Percentiles rank a stretch among this genome's conserved stretches.
phyloP scores from a whole-genome alignment of 2,329 filamentous ascomycete genomes.

The Zalaria obscura region DNA sequence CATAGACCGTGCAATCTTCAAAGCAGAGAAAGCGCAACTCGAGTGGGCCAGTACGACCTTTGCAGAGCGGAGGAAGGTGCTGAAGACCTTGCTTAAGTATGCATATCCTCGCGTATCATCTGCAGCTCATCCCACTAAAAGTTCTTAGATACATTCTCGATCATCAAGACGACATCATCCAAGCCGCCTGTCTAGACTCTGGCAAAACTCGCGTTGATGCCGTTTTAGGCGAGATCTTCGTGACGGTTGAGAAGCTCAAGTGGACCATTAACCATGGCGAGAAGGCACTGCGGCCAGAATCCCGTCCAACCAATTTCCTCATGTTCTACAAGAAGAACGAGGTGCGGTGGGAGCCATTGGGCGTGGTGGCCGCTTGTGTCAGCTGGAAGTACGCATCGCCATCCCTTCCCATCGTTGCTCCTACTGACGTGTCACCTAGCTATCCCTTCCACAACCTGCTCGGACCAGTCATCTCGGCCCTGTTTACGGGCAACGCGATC shows the following conservation, averaged over 20 bases:
- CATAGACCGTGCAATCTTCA: constrained; percentile 65
- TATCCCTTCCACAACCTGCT: constrained; percentile 76
- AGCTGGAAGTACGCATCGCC: constrained; percentile 70
- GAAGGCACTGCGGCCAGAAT: constrained; percentile 55
- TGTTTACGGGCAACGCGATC: constrained; percentile 85
- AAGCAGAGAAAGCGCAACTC: constrained; percentile 59
- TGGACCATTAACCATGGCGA: constrained; percentile 93
- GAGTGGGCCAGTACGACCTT: constrained; percentile 71
- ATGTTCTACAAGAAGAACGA: constrained; percentile 94
- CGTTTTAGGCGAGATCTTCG: constrained; percentile 82
- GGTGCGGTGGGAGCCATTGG: constrained; percentile 81
- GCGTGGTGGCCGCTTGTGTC: constrained; percentile 82
- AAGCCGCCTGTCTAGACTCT: constrained; percentile 76
- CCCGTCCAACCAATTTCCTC: constrained; percentile 73
- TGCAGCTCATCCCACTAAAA: not conserved
- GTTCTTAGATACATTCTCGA: constrained; percentile 55
- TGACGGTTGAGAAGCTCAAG: constrained; percentile 83
- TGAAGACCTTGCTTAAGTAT: constrained; percentile 62
- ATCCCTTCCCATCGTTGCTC: not conserved
- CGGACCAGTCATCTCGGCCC: constrained; percentile 74
- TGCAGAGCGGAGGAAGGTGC: constrained; percentile 58
- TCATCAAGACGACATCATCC: constrained; percentile 76
- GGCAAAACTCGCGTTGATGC: constrained; percentile 96
- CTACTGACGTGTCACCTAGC: constrained; percentile 5
- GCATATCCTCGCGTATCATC: not conserved